phyloP scores from a whole-genome alignment of 805 yeast genomes.

The Yamadazyma tumulicola region DNA sequence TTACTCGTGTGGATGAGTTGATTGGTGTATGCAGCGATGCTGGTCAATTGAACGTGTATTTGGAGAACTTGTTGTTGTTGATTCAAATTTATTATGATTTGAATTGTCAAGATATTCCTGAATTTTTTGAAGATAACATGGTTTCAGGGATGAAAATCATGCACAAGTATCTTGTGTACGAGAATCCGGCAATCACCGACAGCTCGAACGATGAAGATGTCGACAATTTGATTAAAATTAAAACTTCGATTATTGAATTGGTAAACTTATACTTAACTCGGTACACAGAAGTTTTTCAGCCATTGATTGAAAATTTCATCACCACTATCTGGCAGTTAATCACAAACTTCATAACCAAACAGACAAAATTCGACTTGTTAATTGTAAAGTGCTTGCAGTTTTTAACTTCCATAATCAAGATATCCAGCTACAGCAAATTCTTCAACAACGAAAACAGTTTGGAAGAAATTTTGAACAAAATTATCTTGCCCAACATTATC shows the following conservation, averaged over 20 bases:
- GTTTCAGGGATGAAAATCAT: conserved; percentile 71
- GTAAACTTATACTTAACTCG: conserved; percentile 83
- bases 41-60: conserved; percentile 39
- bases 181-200: conserved; percentile 49
- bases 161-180: conserved; percentile 72
- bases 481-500: conserved; percentile 83
- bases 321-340: conserved; percentile 79
- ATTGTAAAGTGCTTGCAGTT: conserved; percentile 79
- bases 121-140: conserved; percentile 91
- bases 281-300: conserved; percentile 89
- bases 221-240: conserved; percentile 66
- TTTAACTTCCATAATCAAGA: conserved; percentile 73
- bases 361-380: conserved; percentile 78
- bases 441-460: conserved; percentile 59
- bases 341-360: conserved; percentile 54
- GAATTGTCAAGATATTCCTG: conserved; percentile 97
- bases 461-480: conserved; percentile 73
- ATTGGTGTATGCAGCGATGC: conserved; percentile 43
- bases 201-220: conserved; percentile 64
- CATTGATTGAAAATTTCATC: conserved; percentile 71
- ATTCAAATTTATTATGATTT: conserved; percentile 86
- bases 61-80: conserved; percentile 69
- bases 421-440: conserved; percentile 63
- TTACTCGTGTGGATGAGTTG: conserved; percentile 62
- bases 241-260: conserved; percentile 80